phyloP scores from a whole-genome alignment of 768 basidiomycete species.

The Piloderma croceum region DNA sequence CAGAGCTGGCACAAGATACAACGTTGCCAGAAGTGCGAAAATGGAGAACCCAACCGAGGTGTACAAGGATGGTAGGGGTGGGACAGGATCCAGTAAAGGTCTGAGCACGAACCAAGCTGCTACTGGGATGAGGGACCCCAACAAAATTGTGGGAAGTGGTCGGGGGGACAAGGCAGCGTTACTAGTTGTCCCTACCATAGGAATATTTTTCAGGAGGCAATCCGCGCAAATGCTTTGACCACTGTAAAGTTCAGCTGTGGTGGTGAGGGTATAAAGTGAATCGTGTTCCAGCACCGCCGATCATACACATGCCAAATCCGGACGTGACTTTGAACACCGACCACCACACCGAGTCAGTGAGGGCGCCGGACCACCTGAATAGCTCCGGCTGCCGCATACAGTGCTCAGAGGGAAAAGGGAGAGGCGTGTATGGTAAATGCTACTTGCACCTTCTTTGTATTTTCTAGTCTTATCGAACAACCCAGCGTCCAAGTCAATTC shows the following conservation, averaged over 20 bases:
- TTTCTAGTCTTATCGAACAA: neutral
- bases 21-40: constrained; percentile 70
- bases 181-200: too few relatives aligned
- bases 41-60: constrained; percentile 80
- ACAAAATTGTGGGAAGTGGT: constrained; percentile 45
- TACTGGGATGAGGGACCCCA: constrained; percentile 59
- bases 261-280: neutral
- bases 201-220: too few relatives aligned
- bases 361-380: constrained; percentile 35
- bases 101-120: constrained; percentile 70
- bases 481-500: constrained; percentile 47
- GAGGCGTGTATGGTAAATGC: constrained; percentile 60
- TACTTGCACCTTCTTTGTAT: neutral
- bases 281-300: too few relatives aligned
- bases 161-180: too few relatives aligned
- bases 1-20: constrained; percentile 79
- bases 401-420: constrained; percentile 42
- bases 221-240: too few relatives aligned
- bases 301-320: too few relatives aligned
- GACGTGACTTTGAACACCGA: too few relatives aligned
- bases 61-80: constrained; percentile 67
- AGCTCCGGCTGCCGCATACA: constrained; percentile 44
- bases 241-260: neutral
- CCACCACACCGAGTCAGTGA: neutral
- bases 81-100: constrained; percentile 64